Percentiles rank a stretch among this genome's conserved stretches.
Evolutionary conservation across 1,284 basidiomycete species (phyloP).

Genomic region (Flammula alnicola): DNA sequence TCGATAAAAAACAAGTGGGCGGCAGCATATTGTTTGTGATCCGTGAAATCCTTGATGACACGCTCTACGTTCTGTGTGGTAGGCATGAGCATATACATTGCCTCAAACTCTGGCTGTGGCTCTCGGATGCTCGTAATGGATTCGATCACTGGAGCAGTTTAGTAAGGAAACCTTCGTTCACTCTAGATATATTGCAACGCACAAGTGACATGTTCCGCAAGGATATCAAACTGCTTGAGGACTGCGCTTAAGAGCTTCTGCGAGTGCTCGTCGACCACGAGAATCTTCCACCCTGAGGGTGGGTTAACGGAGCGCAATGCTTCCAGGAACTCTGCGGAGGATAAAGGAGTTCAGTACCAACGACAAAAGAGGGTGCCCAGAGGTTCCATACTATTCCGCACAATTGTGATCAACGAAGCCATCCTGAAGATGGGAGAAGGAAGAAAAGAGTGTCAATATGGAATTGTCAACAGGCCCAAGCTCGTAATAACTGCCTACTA

Average conservation of each 20-base stretch:
- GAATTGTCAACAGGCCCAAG: background rate
- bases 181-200: slow-evolving; percentile 38
- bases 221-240: slow-evolving; percentile 90
- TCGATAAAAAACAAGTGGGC: slow-evolving; percentile 97
- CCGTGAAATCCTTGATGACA: slow-evolving; percentile 85
- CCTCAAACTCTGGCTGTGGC: slow-evolving; percentile 83
- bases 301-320: slow-evolving; percentile 84
- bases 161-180: background rate
- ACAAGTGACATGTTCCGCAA: slow-evolving; percentile 95
- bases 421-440: slow-evolving; percentile 24
- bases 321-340: slow-evolving; percentile 74
- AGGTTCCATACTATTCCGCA: slow-evolving; percentile 35
- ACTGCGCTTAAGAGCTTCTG: slow-evolving; percentile 86
- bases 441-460: slow-evolving; percentile 12
- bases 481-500: slow-evolving; percentile 2
- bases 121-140: slow-evolving; percentile 75
- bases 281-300: slow-evolving; percentile 90
- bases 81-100: slow-evolving; percentile 93
- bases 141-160: slow-evolving; percentile 73
- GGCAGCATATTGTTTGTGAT: slow-evolving; percentile 77
- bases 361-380: background rate
- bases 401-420: slow-evolving; percentile 39
- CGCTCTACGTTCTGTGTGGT: slow-evolving; percentile 94
- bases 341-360: slow-evolving; percentile 9
- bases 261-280: slow-evolving; percentile 94